These are phyloP conservation scores for Amanita pseudoporphyria DNA, from an alignment of 768 basidiomycete genomes.

Conservation along the genomic window DNA sequence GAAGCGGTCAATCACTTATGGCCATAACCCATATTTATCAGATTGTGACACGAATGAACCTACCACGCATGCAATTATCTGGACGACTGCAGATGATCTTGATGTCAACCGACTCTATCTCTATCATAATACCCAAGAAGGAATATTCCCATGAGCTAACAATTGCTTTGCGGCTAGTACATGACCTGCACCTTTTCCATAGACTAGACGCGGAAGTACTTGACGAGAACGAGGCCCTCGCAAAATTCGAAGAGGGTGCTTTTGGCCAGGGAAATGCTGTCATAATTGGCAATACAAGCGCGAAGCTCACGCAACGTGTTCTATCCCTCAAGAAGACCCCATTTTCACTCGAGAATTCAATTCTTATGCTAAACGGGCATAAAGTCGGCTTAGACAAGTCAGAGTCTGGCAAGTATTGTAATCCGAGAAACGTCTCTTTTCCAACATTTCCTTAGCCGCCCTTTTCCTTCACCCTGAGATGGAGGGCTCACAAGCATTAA, in stretches of 20 bases:
- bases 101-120: constrained; percentile 39
- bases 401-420: constrained; percentile 19
- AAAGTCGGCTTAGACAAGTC: constrained; percentile 18
- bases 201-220: constrained; percentile 59
- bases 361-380: constrained; percentile 10
- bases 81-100: constrained; percentile 65
- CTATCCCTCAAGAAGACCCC: constrained; percentile 24
- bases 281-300: constrained; percentile 37
- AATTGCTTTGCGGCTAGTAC: constrained; percentile 55
- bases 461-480: constrained; percentile 67
- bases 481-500: constrained; percentile 16
- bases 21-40: constrained; percentile 2
- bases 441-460: constrained; percentile 26
- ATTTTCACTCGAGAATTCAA: constrained; percentile 15
- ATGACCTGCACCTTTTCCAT: constrained; percentile 60
- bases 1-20: neutral
- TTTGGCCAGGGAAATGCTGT: constrained; percentile 44
- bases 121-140: constrained; percentile 41
- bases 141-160: constrained; percentile 28
- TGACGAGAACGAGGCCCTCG: constrained; percentile 27
- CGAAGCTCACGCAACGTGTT: constrained; percentile 22
- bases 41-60: neutral
- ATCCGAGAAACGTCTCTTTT: constrained; percentile 7
- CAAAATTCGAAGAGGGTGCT: constrained; percentile 11
- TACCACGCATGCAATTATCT: constrained; percentile 19